Conservation (phyloP, 2,329 filamentous ascomycete genomes). For the Fusarium redolens region DNA sequence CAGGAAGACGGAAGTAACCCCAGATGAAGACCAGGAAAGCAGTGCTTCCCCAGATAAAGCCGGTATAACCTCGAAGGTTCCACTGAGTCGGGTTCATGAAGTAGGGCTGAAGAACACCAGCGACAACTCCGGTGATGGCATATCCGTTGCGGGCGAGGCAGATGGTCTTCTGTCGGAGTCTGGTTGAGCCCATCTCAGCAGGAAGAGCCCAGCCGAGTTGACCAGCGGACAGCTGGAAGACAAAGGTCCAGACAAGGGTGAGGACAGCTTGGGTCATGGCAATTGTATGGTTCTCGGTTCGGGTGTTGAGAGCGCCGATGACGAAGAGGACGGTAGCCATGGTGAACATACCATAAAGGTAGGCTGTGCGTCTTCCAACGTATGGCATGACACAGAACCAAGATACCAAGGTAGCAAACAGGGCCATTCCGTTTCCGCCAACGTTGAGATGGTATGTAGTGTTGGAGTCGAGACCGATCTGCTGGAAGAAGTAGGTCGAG, state of each 20-base stretch:
- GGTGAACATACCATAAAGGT: conserved; percentile 57
- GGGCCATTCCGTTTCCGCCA: conserved; percentile 54
- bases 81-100: conserved; percentile 53
- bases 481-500: conserved; percentile 56
- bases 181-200: conserved; percentile 48
- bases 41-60: conserved; percentile 49
- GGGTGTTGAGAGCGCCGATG: conserved; percentile 57
- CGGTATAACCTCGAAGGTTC: conserved; percentile 56
- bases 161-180: conserved; percentile 49
- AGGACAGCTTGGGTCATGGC: conserved; percentile 51
- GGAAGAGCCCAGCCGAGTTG: conserved; percentile 52
- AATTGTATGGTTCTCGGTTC: conserved; percentile 36
- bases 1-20: conserved; percentile 62
- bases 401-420: conserved; percentile 57
- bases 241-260: conserved; percentile 50
- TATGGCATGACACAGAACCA: conserved; percentile 56
- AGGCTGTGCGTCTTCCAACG: conserved; percentile 58
- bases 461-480: conserved; percentile 48
- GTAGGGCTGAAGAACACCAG: conserved; percentile 47
- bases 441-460: conserved; percentile 53
- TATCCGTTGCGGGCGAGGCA: conserved; percentile 48
- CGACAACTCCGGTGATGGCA: conserved; percentile 34
- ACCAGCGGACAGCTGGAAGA: conserved; percentile 53
- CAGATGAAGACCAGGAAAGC: conserved; percentile 44
- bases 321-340: conserved; percentile 54